phyloP scores from a whole-genome alignment of 257 asterid genomes.

The Schizonepeta tenuifolia region DNA sequence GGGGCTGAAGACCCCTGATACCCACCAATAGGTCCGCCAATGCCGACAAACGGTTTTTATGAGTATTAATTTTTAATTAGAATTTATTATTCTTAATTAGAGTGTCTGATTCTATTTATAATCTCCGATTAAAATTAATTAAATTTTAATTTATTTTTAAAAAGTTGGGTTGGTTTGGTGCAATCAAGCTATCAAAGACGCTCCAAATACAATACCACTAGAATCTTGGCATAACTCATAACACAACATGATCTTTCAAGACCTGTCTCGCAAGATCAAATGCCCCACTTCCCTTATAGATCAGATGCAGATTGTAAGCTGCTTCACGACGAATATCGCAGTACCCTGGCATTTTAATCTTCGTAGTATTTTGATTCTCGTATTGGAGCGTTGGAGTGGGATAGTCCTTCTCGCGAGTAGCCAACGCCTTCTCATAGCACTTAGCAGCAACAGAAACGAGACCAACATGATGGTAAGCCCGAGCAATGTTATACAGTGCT shows the following conservation, averaged over 20 bases:
- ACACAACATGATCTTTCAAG: constrained; percentile 59
- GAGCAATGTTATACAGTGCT: constrained; percentile 69
- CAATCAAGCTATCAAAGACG: no score
- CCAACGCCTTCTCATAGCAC: constrained; percentile 71
- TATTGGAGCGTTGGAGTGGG: constrained; percentile 70
- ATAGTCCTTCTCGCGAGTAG: constrained; percentile 51
- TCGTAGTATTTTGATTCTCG: constrained; percentile 47
- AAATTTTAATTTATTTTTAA: no score
- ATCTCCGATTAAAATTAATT: no score
- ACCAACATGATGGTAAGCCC: constrained; percentile 88
- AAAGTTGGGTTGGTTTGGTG: no score
- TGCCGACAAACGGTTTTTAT: no score
- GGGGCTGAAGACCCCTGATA: no score
- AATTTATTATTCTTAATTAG: no score
- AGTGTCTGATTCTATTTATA: no score
- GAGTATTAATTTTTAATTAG: no score
- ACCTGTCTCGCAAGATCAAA: constrained; percentile 84
- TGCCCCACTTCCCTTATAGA: constrained; percentile 80
- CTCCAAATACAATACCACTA: no score
- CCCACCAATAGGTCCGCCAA: no score
- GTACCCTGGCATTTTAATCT: constrained; percentile 50
- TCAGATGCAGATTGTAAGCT: constrained; percentile 77
- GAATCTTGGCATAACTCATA: no score
- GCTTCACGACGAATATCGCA: constrained; percentile 87
- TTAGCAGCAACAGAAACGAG: constrained; percentile 65